Evolutionary conservation across 169 alveolate species (phyloP), one percentile per base, ranked within the genome.

Genomic region (Eimeria necatrix): DNA sequence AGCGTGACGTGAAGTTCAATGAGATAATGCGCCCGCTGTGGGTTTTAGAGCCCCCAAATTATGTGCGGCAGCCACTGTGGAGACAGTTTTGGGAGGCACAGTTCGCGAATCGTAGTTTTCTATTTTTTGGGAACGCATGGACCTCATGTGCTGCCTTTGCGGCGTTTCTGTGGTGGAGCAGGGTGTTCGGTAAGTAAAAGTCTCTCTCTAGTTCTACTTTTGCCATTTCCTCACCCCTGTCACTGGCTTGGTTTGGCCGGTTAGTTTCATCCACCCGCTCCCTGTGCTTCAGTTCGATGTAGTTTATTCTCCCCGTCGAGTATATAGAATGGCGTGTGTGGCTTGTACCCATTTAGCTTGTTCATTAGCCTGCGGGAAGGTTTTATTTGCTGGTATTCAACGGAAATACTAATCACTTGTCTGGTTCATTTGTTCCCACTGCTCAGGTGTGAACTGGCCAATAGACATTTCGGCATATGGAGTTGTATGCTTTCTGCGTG

Each of bases 91-190:
- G 97, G 95, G 98, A 97, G 92, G 97, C 97, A 5, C 98, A 97
- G 84, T 97, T 97, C 85, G 84, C 97, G 51, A 97, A 97, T 91
- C 93, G 98, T 10, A 96, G 96, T 22, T 97, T 97, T 83, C 93
- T 97, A 89, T 94, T 97, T 70, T 97, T 97, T 88, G 98, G 98
- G 6, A 97, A 97, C 87, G 97, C 98, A 5, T 97, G 98, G 98
- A 97, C 98, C 10, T 97, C 98, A 10, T 96, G 97, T 89, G 98
- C 98, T 49, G 97, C 98, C 12, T 97, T 97, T 92, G 98, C 98
- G 22, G 96, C 96, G 76, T 87, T 97, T 52, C 88, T 97, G 71
- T 97, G 98, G 98, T 95, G 95, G 91, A 96, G 98, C 56, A 93
- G 98, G 53, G 90, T 97, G 18, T 96, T 97, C 60, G 98, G 98